Evolutionary conservation across 2,329 filamentous ascomycete species (phyloP).

Genomic region (Talaromyces pinophilus): DNA sequence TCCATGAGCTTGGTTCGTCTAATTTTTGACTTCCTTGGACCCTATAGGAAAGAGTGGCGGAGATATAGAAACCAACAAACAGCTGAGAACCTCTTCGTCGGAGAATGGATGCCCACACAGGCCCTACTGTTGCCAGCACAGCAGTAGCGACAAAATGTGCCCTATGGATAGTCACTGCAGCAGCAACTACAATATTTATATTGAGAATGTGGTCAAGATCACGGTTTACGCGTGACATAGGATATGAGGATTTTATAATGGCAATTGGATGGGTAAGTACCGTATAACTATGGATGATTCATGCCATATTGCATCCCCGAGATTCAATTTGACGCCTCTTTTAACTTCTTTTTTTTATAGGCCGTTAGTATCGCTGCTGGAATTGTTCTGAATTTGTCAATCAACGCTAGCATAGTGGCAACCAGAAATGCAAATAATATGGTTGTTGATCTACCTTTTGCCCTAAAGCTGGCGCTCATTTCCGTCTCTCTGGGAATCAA

Average conservation of each 20-base stretch:
- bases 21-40: background rate
- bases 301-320: background rate
- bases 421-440: background rate
- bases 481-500: background rate
- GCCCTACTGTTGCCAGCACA: background rate
- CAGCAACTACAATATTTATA: background rate
- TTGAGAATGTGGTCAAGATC: background rate
- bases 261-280: background rate
- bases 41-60: background rate
- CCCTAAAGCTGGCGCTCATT: conserved; percentile 1
- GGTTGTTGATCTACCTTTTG: background rate
- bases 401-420: background rate
- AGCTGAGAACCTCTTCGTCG: background rate
- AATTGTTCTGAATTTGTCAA: background rate
- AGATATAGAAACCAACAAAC: background rate
- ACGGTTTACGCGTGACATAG: background rate
- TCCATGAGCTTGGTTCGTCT: background rate
- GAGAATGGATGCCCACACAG: background rate
- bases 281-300: background rate
- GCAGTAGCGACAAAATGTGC: background rate
- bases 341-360: background rate
- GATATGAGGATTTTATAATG: background rate
- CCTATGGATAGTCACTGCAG: background rate
- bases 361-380: background rate
- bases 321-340: background rate